These are phyloP conservation scores for Avena eriantha DNA, from an alignment of 176 grass and related monocot genomes.

Conservation along the genomic window DNA sequence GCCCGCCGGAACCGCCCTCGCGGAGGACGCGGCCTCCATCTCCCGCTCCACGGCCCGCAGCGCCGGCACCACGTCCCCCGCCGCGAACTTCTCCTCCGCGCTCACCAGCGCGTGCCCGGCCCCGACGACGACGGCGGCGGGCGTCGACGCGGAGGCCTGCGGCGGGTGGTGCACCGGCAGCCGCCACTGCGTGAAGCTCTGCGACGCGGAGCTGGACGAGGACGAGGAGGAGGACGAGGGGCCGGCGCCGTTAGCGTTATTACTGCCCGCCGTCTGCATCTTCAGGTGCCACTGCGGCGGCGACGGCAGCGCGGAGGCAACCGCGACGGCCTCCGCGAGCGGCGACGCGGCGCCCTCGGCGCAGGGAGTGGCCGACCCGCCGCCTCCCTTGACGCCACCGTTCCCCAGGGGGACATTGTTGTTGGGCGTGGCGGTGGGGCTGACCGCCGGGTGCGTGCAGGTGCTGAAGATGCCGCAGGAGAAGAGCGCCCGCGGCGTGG, in stretches of 20 bases:
- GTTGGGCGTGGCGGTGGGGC: conserved; percentile 57
- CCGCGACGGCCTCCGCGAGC: background rate
- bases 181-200: conserved; percentile 90
- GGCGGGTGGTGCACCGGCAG: conserved; percentile 76
- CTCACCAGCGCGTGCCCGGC: conserved; percentile 13
- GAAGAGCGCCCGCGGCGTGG: conserved; percentile 73
- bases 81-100: conserved; percentile 62
- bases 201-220: conserved; percentile 72
- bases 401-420: background rate
- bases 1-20: conserved; percentile 37
- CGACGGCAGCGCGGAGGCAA: background rate
- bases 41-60: conserved; percentile 58
- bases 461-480: conserved; percentile 86
- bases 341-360: conserved; percentile 44
- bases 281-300: conserved; percentile 5
- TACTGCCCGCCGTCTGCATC: conserved; percentile 5
- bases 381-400: background rate
- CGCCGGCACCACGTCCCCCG: conserved; percentile 55
- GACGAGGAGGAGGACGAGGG: conserved; percentile 64
- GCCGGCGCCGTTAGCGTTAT: background rate
- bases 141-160: conserved; percentile 29
- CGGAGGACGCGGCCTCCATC: conserved; percentile 41
- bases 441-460: conserved; percentile 76
- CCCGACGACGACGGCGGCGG: too few species aligned
- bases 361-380: conserved; percentile 3